Evolutionary conservation across 148 eudicot species (phyloP), one percentile per base, ranked within the genome.

Genomic region (Silene latifolia): DNA sequence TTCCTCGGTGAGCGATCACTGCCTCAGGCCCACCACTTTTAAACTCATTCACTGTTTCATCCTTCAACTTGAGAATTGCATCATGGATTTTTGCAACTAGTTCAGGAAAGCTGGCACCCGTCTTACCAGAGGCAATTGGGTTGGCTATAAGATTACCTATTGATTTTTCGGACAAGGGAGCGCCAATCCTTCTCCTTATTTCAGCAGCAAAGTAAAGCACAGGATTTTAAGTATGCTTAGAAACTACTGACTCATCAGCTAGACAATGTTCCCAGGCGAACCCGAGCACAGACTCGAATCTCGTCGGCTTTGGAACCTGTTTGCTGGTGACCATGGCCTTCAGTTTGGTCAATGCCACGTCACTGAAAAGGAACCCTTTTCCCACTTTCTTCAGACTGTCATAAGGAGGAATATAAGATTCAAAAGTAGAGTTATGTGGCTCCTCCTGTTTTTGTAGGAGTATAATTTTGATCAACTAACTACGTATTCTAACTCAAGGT

Each of bases 261-360:
- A 69, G 25, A 23, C 59, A 57, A 23, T 58, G 62, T 19, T 72
- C 65, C 75, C 75, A 72, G 10, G 59, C 19, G 66, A 72, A 72
- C 54, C 54, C 75, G 12, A 72, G 29, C 75, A 72, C 27, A 18
- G 75, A 29, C 25, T 72, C 75, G 13, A 72, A 29, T 19, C 75
- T 53, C 0, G 65, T 72, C 23, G 75, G 75, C 32, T 58, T 72
- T 15, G 75, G 66, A 18, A 58, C 48, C 2, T 21, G 53, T 35
- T 29, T 13, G 24, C 75, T 59, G 14, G 53, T 54, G 10, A n/a
- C n/a, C n/a, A n/a, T n/a, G n/a, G n/a, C n/a, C n/a, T n/a, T n/a
- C n/a, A n/a, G n/a, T n/a, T n/a, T 66, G 66, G 1, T n/a, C 19
- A 72, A 21, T 2, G 75, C 65, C 8, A 14, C 66, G 0, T 59